These are phyloP conservation scores for Phyllostachys edulis DNA, from an alignment of 176 grass and related monocot genomes.

Conservation along the genomic window DNA sequence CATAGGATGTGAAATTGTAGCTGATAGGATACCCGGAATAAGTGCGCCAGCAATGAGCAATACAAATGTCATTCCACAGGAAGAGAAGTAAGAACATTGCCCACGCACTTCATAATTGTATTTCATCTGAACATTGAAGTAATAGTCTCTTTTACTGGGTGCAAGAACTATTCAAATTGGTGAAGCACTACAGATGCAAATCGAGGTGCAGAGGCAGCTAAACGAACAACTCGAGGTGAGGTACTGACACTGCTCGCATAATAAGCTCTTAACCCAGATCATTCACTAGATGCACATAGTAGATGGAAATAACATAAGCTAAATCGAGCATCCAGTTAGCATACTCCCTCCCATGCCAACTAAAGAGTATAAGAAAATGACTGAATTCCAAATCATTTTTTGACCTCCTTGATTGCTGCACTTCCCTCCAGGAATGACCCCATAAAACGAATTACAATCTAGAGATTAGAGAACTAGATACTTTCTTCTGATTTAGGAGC, in stretches of 20 bases:
- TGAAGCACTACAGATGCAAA: conserved; percentile 92
- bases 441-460: not conserved
- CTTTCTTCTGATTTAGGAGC: not conserved
- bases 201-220: conserved; percentile 86
- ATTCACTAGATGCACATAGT: conserved; percentile 19
- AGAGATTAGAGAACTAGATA: conserved; percentile 18
- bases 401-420: not conserved
- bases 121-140: conserved; percentile 36
- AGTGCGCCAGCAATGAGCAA: conserved; percentile 44
- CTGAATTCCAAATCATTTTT: not conserved
- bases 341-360: not conserved
- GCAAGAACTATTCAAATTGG: conserved; percentile 83
- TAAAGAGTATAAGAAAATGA: not conserved
- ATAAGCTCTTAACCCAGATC: not conserved
- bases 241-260: conserved; percentile 15
- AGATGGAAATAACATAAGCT: conserved; percentile 19
- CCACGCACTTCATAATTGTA: conserved; percentile 35
- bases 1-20: conserved; percentile 43
- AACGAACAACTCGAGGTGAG: conserved; percentile 93
- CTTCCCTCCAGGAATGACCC: not conserved
- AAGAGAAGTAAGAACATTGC: conserved; percentile 71
- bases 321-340: conserved; percentile 18
- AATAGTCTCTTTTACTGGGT: conserved; percentile 37
- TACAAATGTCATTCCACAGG: conserved; percentile 56
- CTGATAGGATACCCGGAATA: conserved; percentile 52